Base-by-base conservation (phyloP, 2,329 filamentous ascomycete genomes). In the Xylaria arbuscula region DNA sequence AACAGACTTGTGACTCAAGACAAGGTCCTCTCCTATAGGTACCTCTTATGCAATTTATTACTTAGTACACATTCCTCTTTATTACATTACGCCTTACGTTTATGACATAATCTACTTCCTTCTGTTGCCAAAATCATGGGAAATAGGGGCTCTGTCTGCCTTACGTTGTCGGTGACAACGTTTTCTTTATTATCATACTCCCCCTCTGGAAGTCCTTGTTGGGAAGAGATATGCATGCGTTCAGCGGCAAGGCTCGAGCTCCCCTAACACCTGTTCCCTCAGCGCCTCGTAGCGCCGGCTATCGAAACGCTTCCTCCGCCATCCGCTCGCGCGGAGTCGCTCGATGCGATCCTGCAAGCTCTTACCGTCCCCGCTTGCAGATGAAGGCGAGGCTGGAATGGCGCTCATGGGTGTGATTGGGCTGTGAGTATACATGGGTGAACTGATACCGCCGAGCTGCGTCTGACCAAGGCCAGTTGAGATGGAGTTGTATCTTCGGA, bases 301-400 rank as follows among this genome's bases (percentile, higher is more conserved):
- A 69, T 89, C 84, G 71, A 89, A 89, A 24, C 87, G 83, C 71
- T 83, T 83, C 34, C 87, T 80, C 73, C 82, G 83, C 87, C 87
- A 89, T 2, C 86, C 86, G 58, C 74, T 81, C n/a, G 82, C 82
- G 22, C 86, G 83, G 11, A 89, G 78, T 10, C 84, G 81, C 77
- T 87, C 85, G 70, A 89, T 88, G 28, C 87, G 82, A 7, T 84
- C 81, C 66, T 81, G 80, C 2, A 87, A 77, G 17, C 62, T 70
- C 58, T 69, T 66, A 53, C 74, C 76, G n/a, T 64, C 62, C 28
- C 74, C 70, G 15, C 64, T 71, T 11, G 74, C 60, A n/a, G 67
- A 66, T 9, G 66, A 66, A 17, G 66, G 60, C 40, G 65, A 57
- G 11, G 15, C 48, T 6, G 62, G 19, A 3, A 53, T 59, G 13